Evolutionary conservation across 2,329 filamentous ascomycete genomes (phyloP), one percentile per base, ranked within the genome.

Genomic region (Hirsutella minnesotensis): DNA sequence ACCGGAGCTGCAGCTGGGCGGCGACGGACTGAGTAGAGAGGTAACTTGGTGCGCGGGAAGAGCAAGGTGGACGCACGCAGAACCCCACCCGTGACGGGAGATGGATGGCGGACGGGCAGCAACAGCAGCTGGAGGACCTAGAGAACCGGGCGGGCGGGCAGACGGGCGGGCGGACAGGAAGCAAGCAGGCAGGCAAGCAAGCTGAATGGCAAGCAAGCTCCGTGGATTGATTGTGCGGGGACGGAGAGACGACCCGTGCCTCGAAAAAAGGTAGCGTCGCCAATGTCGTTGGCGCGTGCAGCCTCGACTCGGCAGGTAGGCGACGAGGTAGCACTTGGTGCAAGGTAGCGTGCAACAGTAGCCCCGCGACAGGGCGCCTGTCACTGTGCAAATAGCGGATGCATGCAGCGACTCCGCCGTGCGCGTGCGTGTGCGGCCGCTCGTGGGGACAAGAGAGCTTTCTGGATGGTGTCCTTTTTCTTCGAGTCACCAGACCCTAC

Each of bases 141-240:
- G 24, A 27, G 15, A n/a, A n/a, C 49, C 51, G 51, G 52, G 53
- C 53, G 15, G 47, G 46, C 47, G 43, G 49, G 43, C 18, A 35
- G 49, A 5, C 15, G 52, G 51, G 52, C 56, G 49, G 41, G 41
- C 49, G 45, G 42, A 53, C 56, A 56, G 54, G 59, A 45, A 51
- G 49, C 18, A 35, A 49, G 9, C 15, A 53, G 51, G 52, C 56
- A 50, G 41, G 41, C 49, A 46, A 43, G 54, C 56, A 56, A 55
- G 59, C 56, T n/a, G n/a, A n/a, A n/a, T n/a, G n/a, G n/a, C n/a
- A n/a, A n/a, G n/a, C n/a, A n/a, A n/a, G n/a, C n/a, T n/a, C n/a
- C n/a, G n/a, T n/a, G n/a, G n/a, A n/a, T n/a, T n/a, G n/a, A n/a
- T 50, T 55, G 48, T 53, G 52, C 41, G 39, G 40, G 40, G 42